Base-by-base conservation (phyloP, 106 monocot species). In the Ottelia alismoides region DNA sequence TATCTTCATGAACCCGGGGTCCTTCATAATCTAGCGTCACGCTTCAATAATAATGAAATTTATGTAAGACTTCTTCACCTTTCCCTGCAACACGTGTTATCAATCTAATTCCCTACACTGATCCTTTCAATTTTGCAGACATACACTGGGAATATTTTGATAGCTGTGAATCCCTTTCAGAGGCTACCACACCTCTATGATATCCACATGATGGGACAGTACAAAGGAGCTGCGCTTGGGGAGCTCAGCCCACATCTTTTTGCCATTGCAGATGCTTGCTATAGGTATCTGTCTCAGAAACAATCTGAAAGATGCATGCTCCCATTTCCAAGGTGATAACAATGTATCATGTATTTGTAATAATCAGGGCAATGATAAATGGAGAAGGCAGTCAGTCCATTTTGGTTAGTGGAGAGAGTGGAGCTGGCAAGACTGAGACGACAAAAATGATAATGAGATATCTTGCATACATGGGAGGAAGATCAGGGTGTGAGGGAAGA, bases 361-460 rank as follows among this genome's bases (percentile, higher is more conserved):
- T 57, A 31, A 47, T n/a, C 62, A 92, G 92, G 77, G 79, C 92
- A 22, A 74, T 92, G 83, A 77, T 87, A 69, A 77, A 92, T 67
- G 83, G 83, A 20, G 65, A 83, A 11, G 79, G 83, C 31, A 83
- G 87, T 74, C 92, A 92, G 57, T 80, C 92, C 11, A 92, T 92
- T 26, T 65, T 92, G 25, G 92, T 92, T 7, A 92, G 92, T 62
- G 92, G 92, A 28, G 92, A 92, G 71, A 92, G 92, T 61, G 92
- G 92, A 49, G 92, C 92, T 20, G 92, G 92, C 12, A 92, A 92
- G 59, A 92, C 92, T 20, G 92, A 92, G 72, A 92, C 92, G 30
- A 92, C 92, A 28, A 92, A 92, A 51, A 92, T 92, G 92, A 74
- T 92, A 22, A 92, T 92, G 92, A 80, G 92, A 53, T 92, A 92